Evolutionary conservation across 2,329 filamentous ascomycete species (phyloP).

Genomic region (Fusarium bactridioides): DNA sequence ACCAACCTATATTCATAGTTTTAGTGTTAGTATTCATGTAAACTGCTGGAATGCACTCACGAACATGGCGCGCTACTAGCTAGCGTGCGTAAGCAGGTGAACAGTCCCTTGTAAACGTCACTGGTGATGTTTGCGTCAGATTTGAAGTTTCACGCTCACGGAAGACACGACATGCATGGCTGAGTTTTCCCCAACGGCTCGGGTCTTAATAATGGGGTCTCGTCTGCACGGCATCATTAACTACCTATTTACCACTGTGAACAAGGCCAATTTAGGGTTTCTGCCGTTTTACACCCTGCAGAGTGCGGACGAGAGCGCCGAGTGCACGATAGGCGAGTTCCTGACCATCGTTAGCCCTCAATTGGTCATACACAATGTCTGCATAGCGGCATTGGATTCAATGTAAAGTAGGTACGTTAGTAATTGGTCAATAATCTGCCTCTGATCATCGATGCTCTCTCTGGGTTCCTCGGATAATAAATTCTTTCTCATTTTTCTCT

Average conservation of each 20-base stretch:
- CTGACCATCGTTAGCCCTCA: not conserved
- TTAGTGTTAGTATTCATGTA: not conserved
- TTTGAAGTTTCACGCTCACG: not conserved
- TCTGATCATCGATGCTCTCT: not conserved
- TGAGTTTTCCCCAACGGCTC: conserved; percentile 17
- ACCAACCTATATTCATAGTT: not conserved
- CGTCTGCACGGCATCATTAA: not conserved
- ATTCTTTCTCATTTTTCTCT: not conserved
- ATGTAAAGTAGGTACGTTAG: not conserved
- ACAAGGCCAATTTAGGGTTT: conserved; percentile 22
- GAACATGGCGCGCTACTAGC: conserved; percentile 7
- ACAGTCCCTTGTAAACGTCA: conserved; percentile 21
- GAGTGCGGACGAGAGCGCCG: not conserved
- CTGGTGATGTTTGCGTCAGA: conserved; percentile 29
- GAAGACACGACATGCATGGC: not conserved
- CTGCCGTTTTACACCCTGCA: conserved; percentile 12
- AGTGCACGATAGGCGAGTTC: not conserved
- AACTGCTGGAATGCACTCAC: conserved; percentile 14
- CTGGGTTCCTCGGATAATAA: not conserved
- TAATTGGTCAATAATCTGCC: not conserved
- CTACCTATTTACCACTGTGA: not conserved
- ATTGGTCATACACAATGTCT: not conserved
- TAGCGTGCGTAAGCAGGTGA: conserved; percentile 6
- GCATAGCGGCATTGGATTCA: not conserved
- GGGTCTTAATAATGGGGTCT: not conserved